A percentile compares a stretch with the other conserved stretches of the same genome.
Conservation (phyloP, 1,139 yeast genomes). For the Blastobotrys malaysiensis region DNA sequence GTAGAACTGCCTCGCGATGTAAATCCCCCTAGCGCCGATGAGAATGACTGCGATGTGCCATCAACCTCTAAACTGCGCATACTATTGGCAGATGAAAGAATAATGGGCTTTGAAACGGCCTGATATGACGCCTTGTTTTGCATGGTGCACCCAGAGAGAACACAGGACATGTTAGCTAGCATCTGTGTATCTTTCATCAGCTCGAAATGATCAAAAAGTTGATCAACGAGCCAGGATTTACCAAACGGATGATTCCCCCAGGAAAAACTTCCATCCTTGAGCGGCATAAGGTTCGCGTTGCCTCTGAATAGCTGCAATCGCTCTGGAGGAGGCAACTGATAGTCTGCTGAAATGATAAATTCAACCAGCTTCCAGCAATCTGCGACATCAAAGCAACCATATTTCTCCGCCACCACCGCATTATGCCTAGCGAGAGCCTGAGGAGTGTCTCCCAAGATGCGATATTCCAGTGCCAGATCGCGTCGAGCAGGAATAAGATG, state of each 20-base stretch:
- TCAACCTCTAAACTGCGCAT: not conserved
- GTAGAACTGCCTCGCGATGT: not conserved
- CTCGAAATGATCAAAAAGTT: slow-evolving; percentile 62
- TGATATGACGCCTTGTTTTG: not conserved
- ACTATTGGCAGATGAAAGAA: not conserved
- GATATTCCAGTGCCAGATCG: slow-evolving; percentile 72
- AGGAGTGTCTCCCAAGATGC: slow-evolving; percentile 62
- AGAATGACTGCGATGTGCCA: not conserved
- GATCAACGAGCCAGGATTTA: slow-evolving; percentile 61
- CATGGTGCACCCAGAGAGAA: slow-evolving; percentile 32
- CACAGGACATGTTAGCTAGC: slow-evolving; percentile 84
- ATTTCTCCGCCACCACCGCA: slow-evolving; percentile 61
- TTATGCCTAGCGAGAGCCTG: slow-evolving; percentile 63
- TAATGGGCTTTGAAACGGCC: not conserved
- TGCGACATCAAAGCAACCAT: slow-evolving; percentile 58
- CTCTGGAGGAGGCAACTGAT: not conserved
- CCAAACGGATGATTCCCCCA: slow-evolving; percentile 90
- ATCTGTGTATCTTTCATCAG: slow-evolving; percentile 67
- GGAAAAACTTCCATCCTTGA: slow-evolving; percentile 19
- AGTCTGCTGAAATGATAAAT: slow-evolving; percentile 8
- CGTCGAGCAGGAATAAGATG: slow-evolving; percentile 70
- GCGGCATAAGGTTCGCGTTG: not conserved
- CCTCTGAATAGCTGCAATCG: not conserved
- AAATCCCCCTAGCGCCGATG: not conserved
- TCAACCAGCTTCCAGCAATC: slow-evolving; percentile 67